Evolutionary conservation across 148 eudicot species (phyloP).

Genomic region (Heliamphora exappendiculata): DNA sequence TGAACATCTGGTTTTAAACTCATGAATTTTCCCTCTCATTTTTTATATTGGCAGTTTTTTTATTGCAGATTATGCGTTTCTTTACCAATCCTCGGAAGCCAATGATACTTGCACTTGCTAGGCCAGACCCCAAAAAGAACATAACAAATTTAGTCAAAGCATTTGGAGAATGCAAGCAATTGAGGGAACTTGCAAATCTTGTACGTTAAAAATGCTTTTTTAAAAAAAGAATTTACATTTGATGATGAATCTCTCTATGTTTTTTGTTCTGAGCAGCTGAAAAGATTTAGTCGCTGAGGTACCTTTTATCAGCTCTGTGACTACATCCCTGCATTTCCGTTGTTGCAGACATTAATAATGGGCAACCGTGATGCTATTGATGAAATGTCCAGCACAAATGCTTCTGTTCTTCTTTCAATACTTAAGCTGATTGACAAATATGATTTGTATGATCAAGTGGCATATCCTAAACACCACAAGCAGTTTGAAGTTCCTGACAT

Average conservation of each 20-base stretch:
- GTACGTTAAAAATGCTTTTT: conserved; percentile 25
- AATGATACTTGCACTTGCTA: conserved; percentile 90
- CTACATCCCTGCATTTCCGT: neutral
- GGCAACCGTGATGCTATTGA: conserved; percentile 83
- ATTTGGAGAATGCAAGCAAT: conserved; percentile 86
- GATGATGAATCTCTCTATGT: neutral
- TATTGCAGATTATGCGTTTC: conserved; percentile 81
- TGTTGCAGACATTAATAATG: conserved; percentile 78
- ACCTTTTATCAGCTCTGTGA: neutral
- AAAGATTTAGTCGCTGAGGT: neutral
- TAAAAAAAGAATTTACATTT: conserved; percentile 3
- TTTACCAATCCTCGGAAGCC: conserved; percentile 87
- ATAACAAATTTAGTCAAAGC: conserved; percentile 83
- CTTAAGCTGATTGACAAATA: conserved; percentile 77
- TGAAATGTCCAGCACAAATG: conserved; percentile 75
- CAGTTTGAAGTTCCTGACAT: conserved; percentile 84
- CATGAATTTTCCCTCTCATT: neutral
- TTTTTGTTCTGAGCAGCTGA: neutral
- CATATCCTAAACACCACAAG: conserved; percentile 92
- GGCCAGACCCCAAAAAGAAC: conserved; percentile 96
- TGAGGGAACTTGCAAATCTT: conserved; percentile 86
- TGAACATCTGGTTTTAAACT: neutral
- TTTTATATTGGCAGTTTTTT: neutral
- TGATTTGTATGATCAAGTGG: conserved; percentile 93
- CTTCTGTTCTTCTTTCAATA: conserved; percentile 76